A percentile compares a stretch with the other conserved stretches of the same genome.
Evolutionary conservation across 2,329 filamentous ascomycete genomes (phyloP).

Genomic region (Arthrobotrys iridis): DNA sequence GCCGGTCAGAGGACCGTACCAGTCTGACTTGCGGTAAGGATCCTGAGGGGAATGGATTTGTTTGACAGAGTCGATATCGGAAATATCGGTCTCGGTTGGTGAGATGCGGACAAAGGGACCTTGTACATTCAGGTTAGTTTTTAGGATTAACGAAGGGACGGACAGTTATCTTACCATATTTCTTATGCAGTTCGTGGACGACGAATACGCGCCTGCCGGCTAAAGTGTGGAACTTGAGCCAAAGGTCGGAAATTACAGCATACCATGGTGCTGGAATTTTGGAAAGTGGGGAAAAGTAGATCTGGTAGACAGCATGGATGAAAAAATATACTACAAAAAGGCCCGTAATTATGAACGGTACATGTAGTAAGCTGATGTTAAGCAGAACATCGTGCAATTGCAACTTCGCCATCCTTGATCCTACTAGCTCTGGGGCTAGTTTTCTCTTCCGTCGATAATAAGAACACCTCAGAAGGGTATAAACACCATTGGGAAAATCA

Average conservation of each 20-base stretch:
- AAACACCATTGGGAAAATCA: slow-evolving; percentile 27
- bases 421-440: slow-evolving; percentile 17
- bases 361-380: slow-evolving; percentile 16
- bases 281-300: slow-evolving; percentile 45
- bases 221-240: not conserved
- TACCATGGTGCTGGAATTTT: slow-evolving; percentile 39
- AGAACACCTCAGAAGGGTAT: slow-evolving; percentile 21
- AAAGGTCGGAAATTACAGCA: not conserved
- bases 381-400: slow-evolving; percentile 22
- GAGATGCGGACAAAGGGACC: slow-evolving; percentile 27
- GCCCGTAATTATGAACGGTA: not conserved
- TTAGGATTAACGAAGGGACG: slow-evolving; percentile 22
- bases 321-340: not conserved
- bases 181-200: slow-evolving; percentile 27
- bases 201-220: slow-evolving; percentile 4
- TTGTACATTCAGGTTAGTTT: slow-evolving; percentile 17
- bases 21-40: slow-evolving; percentile 1
- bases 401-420: slow-evolving; percentile 18
- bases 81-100: slow-evolving; percentile 19
- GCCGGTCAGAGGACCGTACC: too few relatives aligned
- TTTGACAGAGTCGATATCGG: slow-evolving; percentile 1
- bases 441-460: slow-evolving; percentile 20
- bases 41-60: slow-evolving; percentile 16
- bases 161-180: slow-evolving; percentile 32
- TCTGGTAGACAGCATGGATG: slow-evolving; percentile 12